Conservation (phyloP, 225 moss, liverwort and hornwort genomes). For the Pleurozium schreberi region DNA sequence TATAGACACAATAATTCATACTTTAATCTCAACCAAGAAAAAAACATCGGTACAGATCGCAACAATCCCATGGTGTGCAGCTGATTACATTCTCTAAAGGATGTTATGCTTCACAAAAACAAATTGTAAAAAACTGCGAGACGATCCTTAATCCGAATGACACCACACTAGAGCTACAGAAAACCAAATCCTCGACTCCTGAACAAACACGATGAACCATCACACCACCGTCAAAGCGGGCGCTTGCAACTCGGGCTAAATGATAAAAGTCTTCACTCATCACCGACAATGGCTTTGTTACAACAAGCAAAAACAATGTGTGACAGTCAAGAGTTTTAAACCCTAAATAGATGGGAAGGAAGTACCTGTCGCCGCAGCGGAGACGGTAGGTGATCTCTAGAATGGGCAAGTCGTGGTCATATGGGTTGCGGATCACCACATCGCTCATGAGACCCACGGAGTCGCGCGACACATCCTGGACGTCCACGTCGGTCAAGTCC, state of each 20-base stretch:
- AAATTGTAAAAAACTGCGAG: background rate
- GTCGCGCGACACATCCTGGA: slow-evolving; percentile 38
- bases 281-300: background rate
- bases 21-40: too few species aligned
- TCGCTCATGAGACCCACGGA: slow-evolving; percentile 39
- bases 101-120: background rate
- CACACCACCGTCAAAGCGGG: too few species aligned
- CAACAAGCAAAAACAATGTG: background rate
- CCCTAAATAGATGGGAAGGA: background rate
- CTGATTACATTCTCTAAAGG: background rate
- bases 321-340: background rate
- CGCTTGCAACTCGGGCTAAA: background rate
- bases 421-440: slow-evolving; percentile 51
- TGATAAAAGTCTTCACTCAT: background rate
- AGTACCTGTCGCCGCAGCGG: slow-evolving; percentile 45
- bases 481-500: slow-evolving; percentile 30
- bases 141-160: background rate
- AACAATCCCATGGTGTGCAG: background rate
- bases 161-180: background rate
- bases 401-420: slow-evolving; percentile 76
- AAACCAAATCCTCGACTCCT: background rate
- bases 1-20: background rate
- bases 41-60: too few species aligned
- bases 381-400: slow-evolving; percentile 57
- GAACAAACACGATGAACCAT: background rate